These are phyloP conservation scores for Termitomyces sp. DNA, from an alignment of 768 basidiomycete species.

Conservation along the genomic window DNA sequence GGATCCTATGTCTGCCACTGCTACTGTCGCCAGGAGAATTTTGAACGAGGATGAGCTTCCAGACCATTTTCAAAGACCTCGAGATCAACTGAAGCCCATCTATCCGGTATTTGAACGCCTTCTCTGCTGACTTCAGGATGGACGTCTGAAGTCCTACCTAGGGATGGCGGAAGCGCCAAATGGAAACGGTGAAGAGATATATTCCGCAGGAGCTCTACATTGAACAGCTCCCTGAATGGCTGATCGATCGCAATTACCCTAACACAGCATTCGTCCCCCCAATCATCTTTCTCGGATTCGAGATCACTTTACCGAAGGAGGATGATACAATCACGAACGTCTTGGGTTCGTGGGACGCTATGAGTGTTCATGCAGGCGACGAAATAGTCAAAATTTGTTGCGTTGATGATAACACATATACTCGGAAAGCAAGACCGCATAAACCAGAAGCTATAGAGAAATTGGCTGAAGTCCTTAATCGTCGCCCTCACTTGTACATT, in stretches of 20 bases:
- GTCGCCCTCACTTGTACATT: not conserved
- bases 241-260: not conserved
- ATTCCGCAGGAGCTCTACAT: not conserved
- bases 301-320: not conserved
- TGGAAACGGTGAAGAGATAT: not conserved
- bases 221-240: not conserved
- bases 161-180: not conserved
- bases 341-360: not conserved
- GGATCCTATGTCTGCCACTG: not conserved
- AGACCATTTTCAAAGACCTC: not conserved
- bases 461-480: not conserved
- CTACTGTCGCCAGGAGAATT: not conserved
- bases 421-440: not conserved
- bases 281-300: not conserved
- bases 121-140: not conserved
- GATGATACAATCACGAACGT: not conserved
- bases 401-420: not conserved
- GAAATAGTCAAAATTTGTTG: not conserved
- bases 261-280: not conserved
- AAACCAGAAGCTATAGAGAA: too few relatives aligned
- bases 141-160: not conserved
- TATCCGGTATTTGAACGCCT: not conserved
- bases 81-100: not conserved
- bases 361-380: not conserved
- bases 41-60: not conserved